These are phyloP conservation scores for Tagetes erecta DNA, from an alignment of 129 eudicot species.

Conservation along the genomic window DNA sequence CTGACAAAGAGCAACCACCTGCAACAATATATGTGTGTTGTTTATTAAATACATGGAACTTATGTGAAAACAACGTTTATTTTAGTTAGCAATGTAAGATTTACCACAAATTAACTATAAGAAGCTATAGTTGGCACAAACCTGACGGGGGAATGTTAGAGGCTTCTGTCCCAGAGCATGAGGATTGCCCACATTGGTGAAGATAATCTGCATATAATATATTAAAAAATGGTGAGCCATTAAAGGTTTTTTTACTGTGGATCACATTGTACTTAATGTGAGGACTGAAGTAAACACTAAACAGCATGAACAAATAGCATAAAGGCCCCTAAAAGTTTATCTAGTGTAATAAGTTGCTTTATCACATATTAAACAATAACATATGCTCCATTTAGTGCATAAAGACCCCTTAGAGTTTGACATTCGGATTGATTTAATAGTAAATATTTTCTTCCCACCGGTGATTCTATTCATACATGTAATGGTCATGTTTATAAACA, in stretches of 20 bases:
- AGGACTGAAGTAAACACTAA: background rate
- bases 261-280: background rate
- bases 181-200: slow-evolving; percentile 98
- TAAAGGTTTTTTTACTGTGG: background rate
- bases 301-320: background rate
- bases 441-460: background rate
- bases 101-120: background rate
- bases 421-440: background rate
- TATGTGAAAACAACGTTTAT: background rate
- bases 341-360: slow-evolving; percentile 15
- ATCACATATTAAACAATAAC: slow-evolving; percentile 19
- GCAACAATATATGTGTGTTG: slow-evolving; percentile 25
- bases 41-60: slow-evolving; percentile 10
- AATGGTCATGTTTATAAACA: background rate
- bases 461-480: background rate
- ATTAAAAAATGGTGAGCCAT: slow-evolving; percentile 22
- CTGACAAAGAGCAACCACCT: slow-evolving; percentile 99
- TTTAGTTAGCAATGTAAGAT: background rate
- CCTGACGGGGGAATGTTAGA: slow-evolving; percentile 98
- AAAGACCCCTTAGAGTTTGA: background rate
- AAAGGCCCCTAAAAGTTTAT: background rate
- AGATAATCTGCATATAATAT: slow-evolving; percentile 72
- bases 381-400: background rate
- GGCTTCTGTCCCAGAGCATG: slow-evolving; percentile 99
- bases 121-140: slow-evolving; percentile 17